Evolutionary conservation across 2,329 filamentous ascomycete genomes (phyloP).

Genomic region (Colletotrichum sp.): DNA sequence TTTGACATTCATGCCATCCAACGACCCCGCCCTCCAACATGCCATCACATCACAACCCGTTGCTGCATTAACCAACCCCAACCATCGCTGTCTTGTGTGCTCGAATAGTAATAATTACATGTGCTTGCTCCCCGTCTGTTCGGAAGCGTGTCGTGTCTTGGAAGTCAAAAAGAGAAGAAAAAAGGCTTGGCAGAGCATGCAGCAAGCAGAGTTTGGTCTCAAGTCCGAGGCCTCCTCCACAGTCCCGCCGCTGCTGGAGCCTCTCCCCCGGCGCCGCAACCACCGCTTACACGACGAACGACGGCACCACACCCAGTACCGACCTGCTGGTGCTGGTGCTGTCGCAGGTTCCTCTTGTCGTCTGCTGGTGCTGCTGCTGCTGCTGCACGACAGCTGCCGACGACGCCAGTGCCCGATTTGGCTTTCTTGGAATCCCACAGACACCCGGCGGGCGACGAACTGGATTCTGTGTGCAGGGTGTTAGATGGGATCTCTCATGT

Average conservation of each 20-base stretch:
- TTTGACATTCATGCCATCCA: neutral
- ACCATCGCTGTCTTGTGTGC: neutral
- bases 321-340: neutral
- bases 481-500: neutral
- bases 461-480: neutral
- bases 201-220: neutral
- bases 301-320: neutral
- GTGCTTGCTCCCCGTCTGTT: neutral
- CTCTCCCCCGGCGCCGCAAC: neutral
- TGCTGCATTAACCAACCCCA: neutral
- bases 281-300: neutral
- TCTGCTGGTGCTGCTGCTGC: neutral
- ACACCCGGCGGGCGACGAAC: neutral
- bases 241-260: neutral
- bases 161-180: neutral
- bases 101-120: neutral
- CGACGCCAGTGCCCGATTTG: neutral
- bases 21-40: neutral
- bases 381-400: neutral
- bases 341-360: neutral
- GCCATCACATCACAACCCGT: neutral
- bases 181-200: neutral
- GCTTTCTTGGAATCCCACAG: neutral
- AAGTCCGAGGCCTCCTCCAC: conserved; percentile 3
- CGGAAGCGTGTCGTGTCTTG: neutral